These are phyloP conservation scores for Malus hybrid DNA, from an alignment of 331 rosid genomes.

Conservation along the genomic window DNA sequence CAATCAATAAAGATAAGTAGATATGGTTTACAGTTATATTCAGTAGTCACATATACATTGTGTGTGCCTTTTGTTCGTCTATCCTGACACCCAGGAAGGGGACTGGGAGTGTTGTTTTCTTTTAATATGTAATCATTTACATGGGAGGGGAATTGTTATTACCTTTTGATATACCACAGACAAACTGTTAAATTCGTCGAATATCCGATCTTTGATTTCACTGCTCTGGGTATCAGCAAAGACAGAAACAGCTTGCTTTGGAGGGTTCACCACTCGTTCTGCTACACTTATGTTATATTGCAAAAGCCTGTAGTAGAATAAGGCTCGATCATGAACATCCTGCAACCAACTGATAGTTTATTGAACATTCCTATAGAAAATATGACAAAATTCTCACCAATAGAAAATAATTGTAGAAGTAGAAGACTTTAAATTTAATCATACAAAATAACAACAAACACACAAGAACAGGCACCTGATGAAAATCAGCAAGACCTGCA, in stretches of 20 bases:
- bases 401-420: not conserved
- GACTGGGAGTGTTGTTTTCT: not conserved
- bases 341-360: slow-evolving; percentile 41
- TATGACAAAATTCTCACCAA: not conserved
- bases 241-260: slow-evolving; percentile 98
- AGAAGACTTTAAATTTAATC: not conserved
- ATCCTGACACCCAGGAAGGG: not conserved
- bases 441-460: not conserved
- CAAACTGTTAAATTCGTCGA: slow-evolving; percentile 92
- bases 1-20: too few relatives aligned
- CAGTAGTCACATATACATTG: not conserved
- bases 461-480: slow-evolving; percentile 55
- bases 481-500: slow-evolving; percentile 87
- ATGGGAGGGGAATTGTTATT: slow-evolving; percentile 1
- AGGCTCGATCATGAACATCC: slow-evolving; percentile 96
- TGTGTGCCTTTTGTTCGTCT: not conserved
- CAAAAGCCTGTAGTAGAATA: slow-evolving; percentile 96
- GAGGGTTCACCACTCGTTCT: slow-evolving; percentile 84
- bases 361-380: slow-evolving; percentile 23
- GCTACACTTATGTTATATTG: slow-evolving; percentile 67
- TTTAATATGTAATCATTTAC: not conserved
- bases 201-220: slow-evolving; percentile 94
- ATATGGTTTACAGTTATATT: not conserved
- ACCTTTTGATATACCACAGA: slow-evolving; percentile 96
- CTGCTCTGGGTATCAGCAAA: slow-evolving; percentile 98